Evolutionary conservation across 352 stramenopile species (phyloP), one percentile per base, ranked within the genome.

Genomic region (Globisporangium perplexum): DNA sequence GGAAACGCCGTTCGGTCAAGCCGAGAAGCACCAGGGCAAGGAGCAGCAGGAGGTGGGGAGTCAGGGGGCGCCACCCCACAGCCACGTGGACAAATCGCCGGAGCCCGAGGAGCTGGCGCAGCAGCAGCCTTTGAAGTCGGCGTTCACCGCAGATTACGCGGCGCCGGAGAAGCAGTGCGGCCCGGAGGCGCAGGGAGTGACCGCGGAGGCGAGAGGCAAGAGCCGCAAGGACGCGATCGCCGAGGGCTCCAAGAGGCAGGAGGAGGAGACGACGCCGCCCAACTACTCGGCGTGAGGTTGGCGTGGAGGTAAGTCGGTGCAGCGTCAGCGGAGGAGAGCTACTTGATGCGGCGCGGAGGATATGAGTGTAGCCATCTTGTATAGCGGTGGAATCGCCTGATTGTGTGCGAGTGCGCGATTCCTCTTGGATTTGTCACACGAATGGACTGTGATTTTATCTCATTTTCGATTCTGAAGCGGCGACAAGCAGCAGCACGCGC

Each of bases 221-320:
- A 66, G 70, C 31, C 77, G 80, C 3, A 64, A 74, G 14, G 63
- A 89, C 20, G 74, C 67, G 6, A 91, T 89, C 53, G 59, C 77
- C 15, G 52, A 80, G 36, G 79, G 69, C 38, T 62, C 77, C 14
- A 86, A 84, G 65, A 72, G 17, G 0, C 77, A 88, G 62, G 73
- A 80, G 45, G 77, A 88, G 42, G 77, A 90, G 56, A 90, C 80
- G 30, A 90, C 80, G 28, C 77, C 60, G 2, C 72, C 65, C 3
- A 47, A 62, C 22, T 85, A 68, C 45, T 39, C 43, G 26, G 11
- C 17, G 50, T 49, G 22, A 42, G 39, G 45, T 22, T 0, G 28
- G 38, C 2, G 38, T n/a, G n/a, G n/a, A n/a, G n/a, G n/a, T n/a
- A n/a, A n/a, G n/a, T n/a, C n/a, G n/a, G n/a, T n/a, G n/a, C n/a